Evolutionary conservation across 257 asterid species (phyloP), one percentile per base, ranked within the genome.

Genomic region (Solanum gandarillasii): DNA sequence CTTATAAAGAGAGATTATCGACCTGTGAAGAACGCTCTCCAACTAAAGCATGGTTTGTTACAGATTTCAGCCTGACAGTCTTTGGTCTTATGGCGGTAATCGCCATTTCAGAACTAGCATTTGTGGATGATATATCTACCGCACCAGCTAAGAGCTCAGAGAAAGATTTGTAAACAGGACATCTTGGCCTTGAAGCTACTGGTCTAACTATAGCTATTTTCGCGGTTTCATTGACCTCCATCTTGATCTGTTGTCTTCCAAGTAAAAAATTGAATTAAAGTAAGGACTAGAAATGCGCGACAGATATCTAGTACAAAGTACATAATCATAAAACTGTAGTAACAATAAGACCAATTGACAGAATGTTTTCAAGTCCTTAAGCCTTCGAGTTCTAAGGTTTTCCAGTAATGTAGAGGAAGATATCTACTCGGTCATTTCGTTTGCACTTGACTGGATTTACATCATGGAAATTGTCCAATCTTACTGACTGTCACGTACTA

Each of bases 131-230:
- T 83, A 92, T 86, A 60, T 83, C 87, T n/a, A 88, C 89, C n/a
- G 93, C 94, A 89, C 90, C 89, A 25, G 93, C 71, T 55, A 93
- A 89, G 86, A 93, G 90, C 92, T 89, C 92, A 0, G 98, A 89
- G 84, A 94, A 90, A 75, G 97, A 89, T 68, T 85, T 93, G 85
- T 87, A 88, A 89, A 88, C 83, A 87, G 96, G 92, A 86, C 91
- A 86, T 65, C 73, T 75, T 9, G 98, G 99, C 88, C 97, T 93
- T 88, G 96, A 90, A 16, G 99, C 97, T 43, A 96, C 94, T n/a
- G 99, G 99, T 89, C 91, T 95, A 72, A 92, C 93, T 89, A 96
- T 91, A 4, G 91, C 95, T 41, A 89, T 84, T 88, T 90, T 94
- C 75, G 93, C 93, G 3, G 89, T 91, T 86, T 91, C 96, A 38